phyloP scores from a whole-genome alignment of 1,284 basidiomycete genomes.

The Coniferiporia weirii region DNA sequence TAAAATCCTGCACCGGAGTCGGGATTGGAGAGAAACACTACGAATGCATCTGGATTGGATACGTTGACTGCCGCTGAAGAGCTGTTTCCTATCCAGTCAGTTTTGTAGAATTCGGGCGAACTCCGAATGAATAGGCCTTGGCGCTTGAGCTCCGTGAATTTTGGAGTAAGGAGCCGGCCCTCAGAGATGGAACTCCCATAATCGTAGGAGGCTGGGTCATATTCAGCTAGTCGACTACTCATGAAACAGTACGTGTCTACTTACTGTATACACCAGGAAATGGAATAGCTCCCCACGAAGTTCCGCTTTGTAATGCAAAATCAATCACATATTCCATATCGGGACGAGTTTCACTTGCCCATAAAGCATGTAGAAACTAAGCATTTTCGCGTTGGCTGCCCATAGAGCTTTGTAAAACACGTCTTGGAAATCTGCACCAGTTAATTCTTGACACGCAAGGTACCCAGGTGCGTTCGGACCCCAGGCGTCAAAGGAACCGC shows the following conservation, averaged over 20 bases:
- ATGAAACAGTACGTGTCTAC: neutral
- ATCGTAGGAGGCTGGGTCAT: slow-evolving; percentile 26
- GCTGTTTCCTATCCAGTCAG: slow-evolving; percentile 64
- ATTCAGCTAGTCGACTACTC: neutral
- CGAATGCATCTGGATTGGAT: slow-evolving; percentile 48
- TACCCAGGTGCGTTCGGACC: slow-evolving; percentile 21
- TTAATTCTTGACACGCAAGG: slow-evolving; percentile 26
- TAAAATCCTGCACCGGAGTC: slow-evolving; percentile 63
- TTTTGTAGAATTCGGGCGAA: slow-evolving; percentile 71
- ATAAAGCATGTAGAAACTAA: slow-evolving; percentile 29
- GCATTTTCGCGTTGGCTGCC: slow-evolving; percentile 27
- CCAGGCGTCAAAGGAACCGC: slow-evolving; percentile 27
- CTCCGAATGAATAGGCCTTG: slow-evolving; percentile 72
- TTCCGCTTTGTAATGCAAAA: slow-evolving; percentile 24
- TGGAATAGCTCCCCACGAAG: slow-evolving; percentile 29
- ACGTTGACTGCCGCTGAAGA: slow-evolving; percentile 44
- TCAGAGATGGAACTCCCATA: slow-evolving; percentile 36
- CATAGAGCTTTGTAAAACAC: slow-evolving; percentile 28
- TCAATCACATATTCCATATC: neutral
- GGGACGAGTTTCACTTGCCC: slow-evolving; percentile 16
- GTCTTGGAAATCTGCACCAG: slow-evolving; percentile 26
- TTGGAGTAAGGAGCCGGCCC: slow-evolving; percentile 57
- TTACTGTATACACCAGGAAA: slow-evolving; percentile 27
- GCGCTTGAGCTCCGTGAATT: slow-evolving; percentile 70
- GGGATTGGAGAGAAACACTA: slow-evolving; percentile 62